Evolutionary conservation across 768 basidiomycete species (phyloP), one percentile per base, ranked within the genome.

Genomic region (Boletus sp.): DNA sequence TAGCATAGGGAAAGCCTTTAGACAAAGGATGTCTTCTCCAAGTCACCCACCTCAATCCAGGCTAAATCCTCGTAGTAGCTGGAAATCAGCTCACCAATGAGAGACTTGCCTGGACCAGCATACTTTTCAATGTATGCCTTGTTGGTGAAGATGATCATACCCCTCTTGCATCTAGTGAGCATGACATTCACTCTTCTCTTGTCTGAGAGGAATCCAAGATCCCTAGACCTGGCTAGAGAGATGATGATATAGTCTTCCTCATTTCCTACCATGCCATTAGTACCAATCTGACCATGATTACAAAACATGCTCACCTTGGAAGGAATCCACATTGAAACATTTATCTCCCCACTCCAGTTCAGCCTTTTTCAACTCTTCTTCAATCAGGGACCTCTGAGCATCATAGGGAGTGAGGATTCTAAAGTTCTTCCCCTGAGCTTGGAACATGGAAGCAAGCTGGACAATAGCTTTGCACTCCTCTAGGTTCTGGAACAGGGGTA

Each of bases 391-490:
- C 12, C 87, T 77, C 67, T 94, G 91, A 7, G 77, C 83, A 69
- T 89, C 89, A 78, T 94, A 94, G 0, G 91, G 91, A 10, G 89
- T 92, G 50, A 94, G 87, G 44, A 94, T 83, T 33, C 79, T 78
- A 67, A 78, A 92, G 0, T 73, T 70, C 58, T 76, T 80, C 0
- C 68, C 59, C 50, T 81, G 68, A 4, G 74, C 70, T 63, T 89
- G 78, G 40, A 91, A 80, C 42, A 81, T 76, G 40, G 70, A 62
- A 41, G 87, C 84, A 64, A 92, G 73, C 52, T 79, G 71, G 9
- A 90, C 57, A 36, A 87, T 79, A 47, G 79, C 77, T 46, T 81
- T 65, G 64, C 76, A 71, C 71, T 94, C 92, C 35, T 69, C 63
- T 18, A 62, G 41, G 73, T 92, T 92, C 90, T 92, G 58, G 50